Base-by-base conservation (phyloP, 2,329 filamentous ascomycete species). In the Fusarium goolgardi region DNA sequence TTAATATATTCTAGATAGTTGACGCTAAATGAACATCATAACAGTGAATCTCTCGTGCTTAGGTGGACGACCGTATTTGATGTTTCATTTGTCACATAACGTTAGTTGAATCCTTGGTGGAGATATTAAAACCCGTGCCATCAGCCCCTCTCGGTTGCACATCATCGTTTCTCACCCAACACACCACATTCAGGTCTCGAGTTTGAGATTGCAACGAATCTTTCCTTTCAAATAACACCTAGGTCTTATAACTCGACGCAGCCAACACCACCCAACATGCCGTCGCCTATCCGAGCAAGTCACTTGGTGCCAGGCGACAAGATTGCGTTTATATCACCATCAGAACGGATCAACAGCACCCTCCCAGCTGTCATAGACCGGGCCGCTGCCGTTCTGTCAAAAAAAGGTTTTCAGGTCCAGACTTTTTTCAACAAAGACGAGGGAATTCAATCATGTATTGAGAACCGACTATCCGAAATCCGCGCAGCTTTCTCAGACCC, bases 301-400 rank as follows among this genome's bases (percentile, higher is more conserved):
- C 69, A 71, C 5, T 70, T 82, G 1, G 40, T 74, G 56, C 74
- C 76, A 1, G 78, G 79, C 25, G 77, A 63, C 2, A 82, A 78
- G 10, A 79, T 82, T 12, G 80, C 76, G 3, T 78, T 80, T 57
- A 70, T 82, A 46, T 81, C 80, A 2, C 80, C 80, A 13, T 82
- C 80, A 0, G 67, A 70, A 6, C 78, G 80, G 7, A 65, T 81
- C 11, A 80, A 81, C 58, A 50, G 75, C 31, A 6, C 54, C 16
- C 41, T 76, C 7, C 75, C 79, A 0, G 59, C 43, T 3, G 71
- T 75, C 13, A 64, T 81, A 39, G 23, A 69, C 5, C 75, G 79
- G 7, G 79, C 77, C 2, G 71, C 68, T 2, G 52, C 56, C 5
- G 39, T 79, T 1, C 75, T 82, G 29, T 55, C 56, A 9, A 59